Conservation (phyloP, 1,284 basidiomycete genomes). For the Bondarzewia mesenterica region DNA sequence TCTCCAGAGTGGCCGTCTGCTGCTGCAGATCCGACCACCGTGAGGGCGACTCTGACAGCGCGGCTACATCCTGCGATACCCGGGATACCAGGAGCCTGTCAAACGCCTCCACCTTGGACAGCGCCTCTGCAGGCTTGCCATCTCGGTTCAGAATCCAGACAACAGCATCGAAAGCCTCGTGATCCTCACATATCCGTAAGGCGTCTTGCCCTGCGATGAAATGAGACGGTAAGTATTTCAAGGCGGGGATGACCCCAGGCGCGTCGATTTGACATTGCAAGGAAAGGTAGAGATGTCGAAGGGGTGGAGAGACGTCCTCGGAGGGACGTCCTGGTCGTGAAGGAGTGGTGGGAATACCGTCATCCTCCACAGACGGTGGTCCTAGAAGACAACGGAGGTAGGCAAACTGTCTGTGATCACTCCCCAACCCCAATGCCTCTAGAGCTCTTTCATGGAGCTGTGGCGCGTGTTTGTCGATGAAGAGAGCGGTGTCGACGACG, state of each 20-base stretch:
- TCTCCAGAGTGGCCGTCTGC: slow-evolving; percentile 35
- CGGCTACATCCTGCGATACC: slow-evolving; percentile 38
- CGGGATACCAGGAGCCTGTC: slow-evolving; percentile 47
- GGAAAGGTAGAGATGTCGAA: slow-evolving; percentile 60
- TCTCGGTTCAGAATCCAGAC: slow-evolving; percentile 75
- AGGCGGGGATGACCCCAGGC: slow-evolving; percentile 52
- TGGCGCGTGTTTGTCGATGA: slow-evolving; percentile 71
- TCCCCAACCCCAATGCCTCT: slow-evolving; percentile 32
- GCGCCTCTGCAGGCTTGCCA: slow-evolving; percentile 57
- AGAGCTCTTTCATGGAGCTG: slow-evolving; percentile 54
- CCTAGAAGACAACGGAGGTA: slow-evolving; percentile 79
- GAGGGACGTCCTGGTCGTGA: slow-evolving; percentile 23
- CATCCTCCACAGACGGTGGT: slow-evolving; percentile 40
- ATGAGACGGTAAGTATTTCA: slow-evolving; percentile 50
- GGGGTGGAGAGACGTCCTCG: slow-evolving; percentile 34
- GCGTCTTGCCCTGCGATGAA: slow-evolving; percentile 57
- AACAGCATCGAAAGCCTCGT: slow-evolving; percentile 66
- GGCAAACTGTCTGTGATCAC: slow-evolving; percentile 54
- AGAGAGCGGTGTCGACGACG: slow-evolving; percentile 57
- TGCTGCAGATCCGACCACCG: slow-evolving; percentile 13
- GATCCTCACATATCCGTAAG: slow-evolving; percentile 57
- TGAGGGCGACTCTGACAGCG: slow-evolving; percentile 12
- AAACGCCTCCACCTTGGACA: slow-evolving; percentile 58
- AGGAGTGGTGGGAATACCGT: slow-evolving; percentile 21
- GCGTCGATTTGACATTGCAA: slow-evolving; percentile 73